Percentiles rank a stretch among this genome's conserved stretches.
Conservation (phyloP, 2,329 filamentous ascomycete species). For the Macrophomina tecta region DNA sequence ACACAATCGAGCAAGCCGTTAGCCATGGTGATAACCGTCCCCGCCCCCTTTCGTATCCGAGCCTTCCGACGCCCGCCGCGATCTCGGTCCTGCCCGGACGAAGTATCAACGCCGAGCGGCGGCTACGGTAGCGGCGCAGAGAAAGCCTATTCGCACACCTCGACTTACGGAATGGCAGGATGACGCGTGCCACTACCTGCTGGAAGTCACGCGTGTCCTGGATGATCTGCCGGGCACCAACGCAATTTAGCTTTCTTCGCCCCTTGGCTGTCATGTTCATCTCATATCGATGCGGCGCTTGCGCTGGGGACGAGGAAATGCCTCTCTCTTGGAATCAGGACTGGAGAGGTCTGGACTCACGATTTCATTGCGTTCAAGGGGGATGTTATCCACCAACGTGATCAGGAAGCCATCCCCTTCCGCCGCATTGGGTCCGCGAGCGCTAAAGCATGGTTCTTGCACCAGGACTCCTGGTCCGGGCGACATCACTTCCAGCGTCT, state of each 20-base stretch:
- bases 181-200: background rate
- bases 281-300: background rate
- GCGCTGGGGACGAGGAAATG: background rate
- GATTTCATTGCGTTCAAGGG: constrained; percentile 6
- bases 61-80: background rate
- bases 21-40: background rate
- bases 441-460: constrained; percentile 10
- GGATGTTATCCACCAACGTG: constrained; percentile 8
- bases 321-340: background rate
- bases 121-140: background rate
- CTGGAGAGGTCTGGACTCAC: background rate
- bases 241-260: background rate
- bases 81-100: background rate
- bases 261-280: background rate
- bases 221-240: constrained; percentile 5
- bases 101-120: background rate
- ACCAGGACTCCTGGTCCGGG: constrained; percentile 5
- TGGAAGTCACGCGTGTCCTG: constrained; percentile 17
- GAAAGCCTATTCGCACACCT: background rate
- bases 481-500: constrained; percentile 5
- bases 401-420: constrained; percentile 18
- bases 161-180: constrained; percentile 6
- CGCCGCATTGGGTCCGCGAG: background rate
- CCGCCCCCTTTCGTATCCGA: background rate
- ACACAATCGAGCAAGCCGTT: constrained; percentile 5